A percentile compares a stretch with the other conserved stretches of the same genome.
These are phyloP conservation scores for Chenopodium berlandieri DNA, from an alignment of 148 eudicot genomes.

Conservation along the genomic window DNA sequence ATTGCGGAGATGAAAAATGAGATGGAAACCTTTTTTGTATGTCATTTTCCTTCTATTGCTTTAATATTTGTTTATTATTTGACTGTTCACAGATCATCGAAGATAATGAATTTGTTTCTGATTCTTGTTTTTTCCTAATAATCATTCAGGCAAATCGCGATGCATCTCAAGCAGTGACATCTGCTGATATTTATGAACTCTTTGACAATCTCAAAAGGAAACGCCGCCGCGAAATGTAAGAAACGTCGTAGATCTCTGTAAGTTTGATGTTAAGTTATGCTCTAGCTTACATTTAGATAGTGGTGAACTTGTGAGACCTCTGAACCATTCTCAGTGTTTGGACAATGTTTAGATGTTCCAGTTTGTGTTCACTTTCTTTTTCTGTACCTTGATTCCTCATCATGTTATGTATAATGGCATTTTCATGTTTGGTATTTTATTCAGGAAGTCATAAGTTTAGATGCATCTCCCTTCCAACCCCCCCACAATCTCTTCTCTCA, in stretches of 20 bases:
- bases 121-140: background rate
- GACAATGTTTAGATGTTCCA: background rate
- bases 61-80: background rate
- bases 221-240: slow-evolving; percentile 52
- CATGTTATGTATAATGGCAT: slow-evolving; percentile 18
- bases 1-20: slow-evolving; percentile 92
- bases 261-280: slow-evolving; percentile 7
- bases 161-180: slow-evolving; percentile 64
- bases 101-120: background rate
- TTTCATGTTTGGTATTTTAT: slow-evolving; percentile 10
- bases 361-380: slow-evolving; percentile 7
- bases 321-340: slow-evolving; percentile 11
- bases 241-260: slow-evolving; percentile 14
- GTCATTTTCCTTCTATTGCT: slow-evolving; percentile 18
- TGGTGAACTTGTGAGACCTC: background rate
- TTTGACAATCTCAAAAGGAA: slow-evolving; percentile 90
- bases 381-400: background rate
- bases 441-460: background rate
- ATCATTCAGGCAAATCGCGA: slow-evolving; percentile 63
- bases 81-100: background rate
- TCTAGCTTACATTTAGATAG: slow-evolving; percentile 11
- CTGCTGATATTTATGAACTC: slow-evolving; percentile 72
- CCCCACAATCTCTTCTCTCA: background rate
- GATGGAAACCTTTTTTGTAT: slow-evolving; percentile 69
- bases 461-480: background rate